These are phyloP conservation scores for Suhomyces prunicola DNA, from an alignment of 805 yeast genomes.

Conservation along the genomic window DNA sequence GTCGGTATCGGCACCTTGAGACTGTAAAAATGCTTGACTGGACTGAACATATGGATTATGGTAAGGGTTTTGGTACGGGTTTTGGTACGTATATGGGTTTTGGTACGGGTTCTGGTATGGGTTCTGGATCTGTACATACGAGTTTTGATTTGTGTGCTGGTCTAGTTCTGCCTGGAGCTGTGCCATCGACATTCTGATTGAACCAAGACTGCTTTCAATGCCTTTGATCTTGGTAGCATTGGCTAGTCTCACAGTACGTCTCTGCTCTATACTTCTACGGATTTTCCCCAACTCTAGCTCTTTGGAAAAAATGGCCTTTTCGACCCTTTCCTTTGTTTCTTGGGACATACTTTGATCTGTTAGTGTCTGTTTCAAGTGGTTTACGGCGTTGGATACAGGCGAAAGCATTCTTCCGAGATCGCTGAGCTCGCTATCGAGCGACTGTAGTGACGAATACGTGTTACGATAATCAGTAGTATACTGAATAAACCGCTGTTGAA, in stretches of 20 bases:
- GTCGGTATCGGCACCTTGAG: background rate
- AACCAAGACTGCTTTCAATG: background rate
- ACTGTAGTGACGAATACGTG: background rate
- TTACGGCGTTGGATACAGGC: background rate
- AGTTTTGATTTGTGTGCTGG: background rate
- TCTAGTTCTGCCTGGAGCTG: background rate
- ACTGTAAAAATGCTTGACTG: background rate
- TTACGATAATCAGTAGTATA: background rate
- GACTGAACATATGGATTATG: background rate
- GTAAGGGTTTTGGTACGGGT: background rate
- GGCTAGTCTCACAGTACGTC: background rate
- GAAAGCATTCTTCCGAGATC: background rate
- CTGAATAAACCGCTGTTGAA: constrained; percentile 4
- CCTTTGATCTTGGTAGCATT: background rate
- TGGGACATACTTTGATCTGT: background rate
- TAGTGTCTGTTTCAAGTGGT: background rate
- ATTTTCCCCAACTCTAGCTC: constrained; percentile 3
- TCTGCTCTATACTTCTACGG: background rate
- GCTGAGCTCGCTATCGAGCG: background rate
- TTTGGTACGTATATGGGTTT: background rate
- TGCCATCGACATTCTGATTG: background rate
- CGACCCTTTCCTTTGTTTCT: background rate
- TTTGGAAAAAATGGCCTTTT: background rate
- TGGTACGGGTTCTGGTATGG: background rate
- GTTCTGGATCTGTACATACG: background rate